Base-by-base conservation (phyloP, 164 flowering plant genomes). In the Houttuynia cordata region DNA sequence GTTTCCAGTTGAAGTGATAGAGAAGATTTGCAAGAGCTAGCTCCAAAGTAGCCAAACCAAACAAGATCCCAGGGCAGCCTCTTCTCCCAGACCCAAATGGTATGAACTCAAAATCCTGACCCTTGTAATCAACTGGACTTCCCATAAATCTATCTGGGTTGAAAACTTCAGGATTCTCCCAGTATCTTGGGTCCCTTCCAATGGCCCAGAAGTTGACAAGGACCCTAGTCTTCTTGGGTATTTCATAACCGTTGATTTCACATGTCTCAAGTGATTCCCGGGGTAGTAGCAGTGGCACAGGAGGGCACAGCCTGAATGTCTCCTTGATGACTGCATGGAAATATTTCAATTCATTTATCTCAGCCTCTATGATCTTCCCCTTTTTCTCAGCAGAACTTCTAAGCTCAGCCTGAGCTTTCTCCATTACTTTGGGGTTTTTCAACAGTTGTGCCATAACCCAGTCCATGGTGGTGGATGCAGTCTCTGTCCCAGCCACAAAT, bases 281-380 rank as follows among this genome's bases (percentile, higher is more conserved):
- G 49, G 49, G 49, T 30, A 73, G 56, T 15, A 74, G 39, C 9
- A 81, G 20, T 21, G 85, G 80, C 0, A 47, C 72, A 0, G 78
- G 78, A 34, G 78, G 82, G 63, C 76, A 77, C 4, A 75, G 66
- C 63, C 81, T 75, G 17, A 78, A 19, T 17, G 71, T 57, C 67
- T 78, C 84, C 55, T 56, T 63, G 23, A 63, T 24, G 14, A 56
- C 66, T 41, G 24, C 40, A 14, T 64, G 57, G 21, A 64, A 23
- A 24, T 47, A 64, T 19, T 30, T n/a, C n/a, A 64, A 18, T 20
- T 64, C 20, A n/a, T 0, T 15, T 4, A 47, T 57, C 54, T 64
- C 60, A 1, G 24, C 20, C 39, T 64, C 67, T 45, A 24, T 53
- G 18, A 57, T 21, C 54, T 56, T 56, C 4, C 1, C 20, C 56